Percentiles rank a stretch among this genome's conserved stretches.
phyloP scores from a whole-genome alignment of 345 rosid species.

The Linum trigynum region DNA sequence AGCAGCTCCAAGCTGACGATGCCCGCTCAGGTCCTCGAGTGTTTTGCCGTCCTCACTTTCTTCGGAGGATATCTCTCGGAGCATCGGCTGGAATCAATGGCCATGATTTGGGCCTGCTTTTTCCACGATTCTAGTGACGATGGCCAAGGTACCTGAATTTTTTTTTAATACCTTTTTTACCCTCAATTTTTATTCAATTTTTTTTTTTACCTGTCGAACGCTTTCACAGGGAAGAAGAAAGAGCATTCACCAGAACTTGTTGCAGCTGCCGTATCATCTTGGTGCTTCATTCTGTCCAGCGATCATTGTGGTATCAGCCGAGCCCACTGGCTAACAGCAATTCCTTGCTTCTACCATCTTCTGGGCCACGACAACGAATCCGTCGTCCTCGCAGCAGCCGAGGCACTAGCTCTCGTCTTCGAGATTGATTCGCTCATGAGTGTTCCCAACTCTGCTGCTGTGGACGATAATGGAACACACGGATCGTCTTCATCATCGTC shows the following conservation, averaged over 20 bases:
- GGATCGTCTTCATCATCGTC: too few species aligned
- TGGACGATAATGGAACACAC: too few species aligned
- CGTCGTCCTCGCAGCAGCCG: constrained; percentile 4
- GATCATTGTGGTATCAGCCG: not conserved
- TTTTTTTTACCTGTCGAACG: too few species aligned
- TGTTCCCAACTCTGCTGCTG: not conserved
- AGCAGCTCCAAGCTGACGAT: not conserved
- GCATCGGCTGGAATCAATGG: not conserved
- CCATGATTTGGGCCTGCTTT: constrained; percentile 2
- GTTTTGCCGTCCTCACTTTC: not conserved
- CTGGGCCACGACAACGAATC: not conserved
- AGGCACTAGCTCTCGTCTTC: constrained; percentile 5
- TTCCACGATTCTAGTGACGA: not conserved
- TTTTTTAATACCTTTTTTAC: too few species aligned
- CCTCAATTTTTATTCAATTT: too few species aligned
- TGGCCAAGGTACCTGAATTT: not conserved
- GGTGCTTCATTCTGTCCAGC: constrained; percentile 12
- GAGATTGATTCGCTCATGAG: constrained; percentile 1
- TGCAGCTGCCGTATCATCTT: constrained; percentile 10
- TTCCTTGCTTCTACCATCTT: not conserved
- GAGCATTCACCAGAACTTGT: not conserved
- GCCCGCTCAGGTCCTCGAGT: not conserved
- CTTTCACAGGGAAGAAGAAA: too few species aligned
- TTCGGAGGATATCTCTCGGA: not conserved
- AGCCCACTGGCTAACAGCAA: not conserved